phyloP scores from a whole-genome alignment of 257 asterid genomes.

The Misopates orontium region DNA sequence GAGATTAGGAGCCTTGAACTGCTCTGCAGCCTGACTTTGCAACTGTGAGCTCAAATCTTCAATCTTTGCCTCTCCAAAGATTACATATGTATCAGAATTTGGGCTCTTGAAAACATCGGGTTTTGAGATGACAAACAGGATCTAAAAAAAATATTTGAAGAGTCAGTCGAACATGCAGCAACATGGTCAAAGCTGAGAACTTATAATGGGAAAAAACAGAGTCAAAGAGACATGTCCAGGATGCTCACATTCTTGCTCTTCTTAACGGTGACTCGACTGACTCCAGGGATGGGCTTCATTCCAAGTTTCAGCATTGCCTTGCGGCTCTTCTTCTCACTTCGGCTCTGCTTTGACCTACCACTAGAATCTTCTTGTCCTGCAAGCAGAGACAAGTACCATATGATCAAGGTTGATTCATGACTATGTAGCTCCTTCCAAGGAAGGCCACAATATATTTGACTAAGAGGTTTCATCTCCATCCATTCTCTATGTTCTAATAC shows the following conservation, averaged over 20 bases:
- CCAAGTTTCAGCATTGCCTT: conserved; percentile 77
- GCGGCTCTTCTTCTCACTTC: conserved; percentile 70
- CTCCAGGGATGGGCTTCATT: conserved; percentile 64
- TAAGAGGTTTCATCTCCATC: background rate
- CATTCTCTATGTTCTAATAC: background rate
- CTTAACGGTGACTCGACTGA: conserved; percentile 70
- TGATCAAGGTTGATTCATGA: background rate
- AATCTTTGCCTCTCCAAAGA: conserved; percentile 72
- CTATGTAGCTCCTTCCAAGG: background rate
- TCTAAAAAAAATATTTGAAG: conserved; percentile 28
- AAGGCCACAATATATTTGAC: background rate
- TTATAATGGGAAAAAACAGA: background rate
- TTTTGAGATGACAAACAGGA: conserved; percentile 59
- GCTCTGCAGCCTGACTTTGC: conserved; percentile 69
- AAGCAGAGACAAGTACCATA: background rate
- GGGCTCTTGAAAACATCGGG: conserved; percentile 82
- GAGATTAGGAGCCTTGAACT: conserved; percentile 49
- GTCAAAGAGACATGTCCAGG: background rate
- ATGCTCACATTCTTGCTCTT: conserved; percentile 63
- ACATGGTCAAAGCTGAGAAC: conserved; percentile 18
- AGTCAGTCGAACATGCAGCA: background rate
- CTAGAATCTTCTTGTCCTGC: conserved; percentile 55
- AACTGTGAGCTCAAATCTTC: conserved; percentile 64
- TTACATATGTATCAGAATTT: conserved; percentile 58
- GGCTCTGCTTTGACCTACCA: conserved; percentile 68